A percentile compares a stretch with the other conserved stretches of the same genome.
phyloP scores from a whole-genome alignment of 139 green algal genomes.

The Chlamydomonas sphaeroides region DNA sequence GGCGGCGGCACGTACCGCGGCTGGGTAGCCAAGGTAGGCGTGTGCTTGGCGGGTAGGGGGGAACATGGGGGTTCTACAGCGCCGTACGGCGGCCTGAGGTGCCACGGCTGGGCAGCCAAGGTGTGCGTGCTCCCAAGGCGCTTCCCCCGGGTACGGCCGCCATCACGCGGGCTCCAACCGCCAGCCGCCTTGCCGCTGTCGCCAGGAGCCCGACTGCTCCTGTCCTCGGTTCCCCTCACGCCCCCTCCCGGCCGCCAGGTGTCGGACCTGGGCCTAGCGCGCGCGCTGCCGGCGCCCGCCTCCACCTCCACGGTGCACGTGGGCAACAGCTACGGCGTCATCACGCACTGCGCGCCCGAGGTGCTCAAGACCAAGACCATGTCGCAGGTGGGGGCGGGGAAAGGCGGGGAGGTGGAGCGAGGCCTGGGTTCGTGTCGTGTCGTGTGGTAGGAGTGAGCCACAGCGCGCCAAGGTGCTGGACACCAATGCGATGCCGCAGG shows the following conservation, averaged over 20 bases:
- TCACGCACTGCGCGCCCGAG: slow-evolving; percentile 39
- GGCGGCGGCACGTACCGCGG: background rate
- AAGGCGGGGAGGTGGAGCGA: background rate
- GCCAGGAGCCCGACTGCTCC: no score
- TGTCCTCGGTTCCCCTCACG: no score
- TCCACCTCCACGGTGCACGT: background rate
- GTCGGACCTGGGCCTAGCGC: slow-evolving; percentile 26
- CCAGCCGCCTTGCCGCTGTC: no score
- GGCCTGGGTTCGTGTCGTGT: background rate
- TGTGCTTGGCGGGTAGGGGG: no score
- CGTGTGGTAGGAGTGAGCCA: background rate
- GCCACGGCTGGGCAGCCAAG: no score
- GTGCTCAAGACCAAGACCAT: slow-evolving; percentile 8
- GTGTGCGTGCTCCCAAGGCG: no score
- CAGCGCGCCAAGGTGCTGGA: background rate
- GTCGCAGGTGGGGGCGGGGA: slow-evolving; percentile 8
- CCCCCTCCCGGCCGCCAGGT: background rate
- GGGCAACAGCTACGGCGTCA: slow-evolving; percentile 17
- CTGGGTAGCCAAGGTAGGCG: slow-evolving; percentile 42
- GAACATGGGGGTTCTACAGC: no score
- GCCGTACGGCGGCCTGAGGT: no score
- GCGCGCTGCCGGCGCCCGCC: slow-evolving; percentile 14
- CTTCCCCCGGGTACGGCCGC: no score
- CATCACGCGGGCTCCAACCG: no score
- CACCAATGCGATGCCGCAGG: no score